Conservation (phyloP, 2,329 filamentous ascomycete species). For the Botrytis deweyae region DNA sequence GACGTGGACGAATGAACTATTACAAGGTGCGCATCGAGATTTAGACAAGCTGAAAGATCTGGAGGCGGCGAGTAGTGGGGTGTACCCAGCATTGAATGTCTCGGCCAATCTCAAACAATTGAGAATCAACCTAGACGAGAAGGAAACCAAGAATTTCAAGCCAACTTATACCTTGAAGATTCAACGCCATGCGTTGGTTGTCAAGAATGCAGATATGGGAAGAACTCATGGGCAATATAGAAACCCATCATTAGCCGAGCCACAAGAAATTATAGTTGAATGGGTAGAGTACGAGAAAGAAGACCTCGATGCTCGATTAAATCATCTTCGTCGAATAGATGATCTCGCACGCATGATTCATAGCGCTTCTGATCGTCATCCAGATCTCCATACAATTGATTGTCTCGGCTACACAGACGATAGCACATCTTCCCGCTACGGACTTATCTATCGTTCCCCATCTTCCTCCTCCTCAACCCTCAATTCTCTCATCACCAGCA, state of each 20-base stretch:
- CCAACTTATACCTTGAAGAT: conserved; percentile 47
- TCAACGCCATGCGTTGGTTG: conserved; percentile 38
- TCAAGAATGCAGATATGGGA: conserved; percentile 30
- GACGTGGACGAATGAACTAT: conserved; percentile 48
- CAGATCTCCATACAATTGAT: conserved; percentile 40
- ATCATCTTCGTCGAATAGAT: conserved; percentile 47
- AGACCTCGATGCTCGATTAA: conserved; percentile 45
- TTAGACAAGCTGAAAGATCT: conserved; percentile 45
- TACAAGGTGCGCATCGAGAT: conserved; percentile 47
- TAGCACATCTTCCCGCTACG: conserved; percentile 42
- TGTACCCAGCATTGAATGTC: conserved; percentile 46
- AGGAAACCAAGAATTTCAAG: conserved; percentile 44
- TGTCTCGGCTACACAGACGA: conserved; percentile 51
- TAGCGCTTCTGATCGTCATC: conserved; percentile 46
- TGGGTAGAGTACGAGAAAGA: conserved; percentile 47
- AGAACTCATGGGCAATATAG: conserved; percentile 41
- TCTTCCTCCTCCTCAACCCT: conserved; percentile 42
- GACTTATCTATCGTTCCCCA: conserved; percentile 46
- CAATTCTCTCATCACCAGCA: conserved; percentile 43
- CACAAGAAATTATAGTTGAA: conserved; percentile 44
- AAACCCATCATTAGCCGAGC: conserved; percentile 34
- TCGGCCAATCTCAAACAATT: conserved; percentile 48
- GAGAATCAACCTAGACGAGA: conserved; percentile 48
- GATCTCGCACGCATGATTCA: conserved; percentile 50
- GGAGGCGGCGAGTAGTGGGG: conserved; percentile 44